Percentiles rank a stretch among this genome's conserved stretches.
phyloP scores from a whole-genome alignment of 1,284 basidiomycete species.

The Boletus hoseneyae region DNA sequence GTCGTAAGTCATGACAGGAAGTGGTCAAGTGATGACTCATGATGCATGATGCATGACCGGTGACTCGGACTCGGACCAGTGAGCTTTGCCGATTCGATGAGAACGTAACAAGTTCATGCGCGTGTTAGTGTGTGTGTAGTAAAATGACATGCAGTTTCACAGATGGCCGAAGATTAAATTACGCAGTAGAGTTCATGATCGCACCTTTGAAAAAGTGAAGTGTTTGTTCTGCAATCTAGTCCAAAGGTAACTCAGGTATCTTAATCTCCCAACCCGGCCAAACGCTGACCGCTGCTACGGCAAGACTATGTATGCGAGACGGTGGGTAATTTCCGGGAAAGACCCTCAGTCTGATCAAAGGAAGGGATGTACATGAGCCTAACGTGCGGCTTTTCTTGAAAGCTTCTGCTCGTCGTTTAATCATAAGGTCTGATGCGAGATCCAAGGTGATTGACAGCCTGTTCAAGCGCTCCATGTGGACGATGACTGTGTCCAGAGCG shows the following conservation, averaged over 20 bases:
- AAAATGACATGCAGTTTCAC: no score
- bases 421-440: background rate
- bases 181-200: no score
- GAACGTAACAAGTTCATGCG: no score
- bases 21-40: no score
- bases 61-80: no score
- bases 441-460: background rate
- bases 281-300: background rate
- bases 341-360: background rate
- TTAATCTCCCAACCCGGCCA: background rate
- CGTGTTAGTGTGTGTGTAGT: no score
- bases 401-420: background rate
- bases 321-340: no score
- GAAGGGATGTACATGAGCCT: background rate
- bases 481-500: background rate
- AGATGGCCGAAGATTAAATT: no score
- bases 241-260: background rate
- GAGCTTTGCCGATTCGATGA: no score
- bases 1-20: slow-evolving; percentile 19
- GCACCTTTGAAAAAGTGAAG: no score
- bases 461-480: background rate
- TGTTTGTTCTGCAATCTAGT: no score
- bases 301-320: background rate
- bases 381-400: background rate
- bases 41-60: no score